Base-by-base conservation (phyloP, 2,329 filamentous ascomycete genomes). In the Furcasterigmium furcatum region DNA sequence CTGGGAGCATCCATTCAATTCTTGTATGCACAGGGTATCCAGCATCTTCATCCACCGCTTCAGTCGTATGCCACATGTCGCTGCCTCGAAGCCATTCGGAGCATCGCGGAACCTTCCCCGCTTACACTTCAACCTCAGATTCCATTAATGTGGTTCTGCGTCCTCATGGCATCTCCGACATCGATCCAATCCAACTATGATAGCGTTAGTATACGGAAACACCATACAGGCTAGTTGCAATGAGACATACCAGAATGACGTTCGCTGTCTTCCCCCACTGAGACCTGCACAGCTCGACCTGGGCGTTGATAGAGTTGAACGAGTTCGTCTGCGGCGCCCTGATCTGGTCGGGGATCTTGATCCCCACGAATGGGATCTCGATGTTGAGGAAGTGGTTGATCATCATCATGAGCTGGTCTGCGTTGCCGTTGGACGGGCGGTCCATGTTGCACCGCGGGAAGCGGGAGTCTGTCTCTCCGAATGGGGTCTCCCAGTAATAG, bases 401-500 rank as follows among this genome's bases (percentile, higher is more conserved):
- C 35, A 75, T 61, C 44, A 67, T 69, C 71, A 76, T 71, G 25
- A 67, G 66, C 21, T 61, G 61, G 18, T 60, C 54, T 0, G 69
- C 56, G 25, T 67, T 60, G 19, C 63, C 67, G 1, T 60, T 62
- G 1, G 59, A 42, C 0, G 88, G 88, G 8, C 87, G 76, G 58
- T 87, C 74, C 4, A 88, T 72, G 10, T 68, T 68, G 66, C 88
- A 92, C 35, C 76, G 77, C 57, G 82, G 81, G 57, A 87, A 84
- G 14, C 68, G 70, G 1, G 74, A 64, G 41, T 77, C 67, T 2
- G 74, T 78, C 50, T 83, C 80, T 52, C 87, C 81, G 64, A 77
- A 91, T 1, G 78, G 73, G 38, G 86, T 92, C 61, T 92, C 88
- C 70, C 86, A 91, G 53, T 85, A 77, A 63, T 81, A 82, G 20